phyloP scores from a whole-genome alignment of 768 basidiomycete species.

The Boletales sp. region DNA sequence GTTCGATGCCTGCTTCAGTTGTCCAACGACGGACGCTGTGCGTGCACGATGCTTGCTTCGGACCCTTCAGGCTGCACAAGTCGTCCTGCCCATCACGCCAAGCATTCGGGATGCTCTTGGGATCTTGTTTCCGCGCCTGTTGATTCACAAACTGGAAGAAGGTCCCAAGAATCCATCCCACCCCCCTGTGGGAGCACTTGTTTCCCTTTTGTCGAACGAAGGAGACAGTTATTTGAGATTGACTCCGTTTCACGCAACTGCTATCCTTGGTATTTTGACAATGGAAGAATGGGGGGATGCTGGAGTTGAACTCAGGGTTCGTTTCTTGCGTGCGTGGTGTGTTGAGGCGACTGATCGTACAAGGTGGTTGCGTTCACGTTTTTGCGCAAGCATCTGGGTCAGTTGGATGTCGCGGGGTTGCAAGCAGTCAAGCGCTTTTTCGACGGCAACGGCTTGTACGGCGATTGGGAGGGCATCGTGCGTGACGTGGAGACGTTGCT shows the following conservation, averaged over 20 bases:
- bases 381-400: constrained; percentile 29
- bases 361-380: constrained; percentile 27
- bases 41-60: constrained; percentile 41
- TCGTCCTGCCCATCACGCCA: constrained; percentile 20
- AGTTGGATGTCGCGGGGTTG: constrained; percentile 24
- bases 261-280: constrained; percentile 38
- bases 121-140: constrained; percentile 23
- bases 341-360: constrained; percentile 6
- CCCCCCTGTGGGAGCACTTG: constrained; percentile 12
- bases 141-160: constrained; percentile 40
- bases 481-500: constrained; percentile 11
- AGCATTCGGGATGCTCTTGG: constrained; percentile 30
- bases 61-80: constrained; percentile 33
- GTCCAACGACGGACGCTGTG: constrained; percentile 28
- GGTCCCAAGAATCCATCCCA: constrained; percentile 30
- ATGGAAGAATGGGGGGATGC: constrained; percentile 37
- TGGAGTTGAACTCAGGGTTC: constrained; percentile 31
- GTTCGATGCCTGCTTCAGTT: constrained; percentile 42
- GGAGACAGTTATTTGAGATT: constrained; percentile 26
- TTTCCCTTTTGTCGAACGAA: constrained; percentile 23
- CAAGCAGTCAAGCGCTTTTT: constrained; percentile 19
- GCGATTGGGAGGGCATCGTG: constrained; percentile 11
- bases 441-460: constrained; percentile 15
- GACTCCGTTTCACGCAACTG: constrained; percentile 29
- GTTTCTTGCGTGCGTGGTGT: constrained; percentile 10